Conservation (phyloP, 805 yeast genomes). For the Cyberlindnera maclurae region DNA sequence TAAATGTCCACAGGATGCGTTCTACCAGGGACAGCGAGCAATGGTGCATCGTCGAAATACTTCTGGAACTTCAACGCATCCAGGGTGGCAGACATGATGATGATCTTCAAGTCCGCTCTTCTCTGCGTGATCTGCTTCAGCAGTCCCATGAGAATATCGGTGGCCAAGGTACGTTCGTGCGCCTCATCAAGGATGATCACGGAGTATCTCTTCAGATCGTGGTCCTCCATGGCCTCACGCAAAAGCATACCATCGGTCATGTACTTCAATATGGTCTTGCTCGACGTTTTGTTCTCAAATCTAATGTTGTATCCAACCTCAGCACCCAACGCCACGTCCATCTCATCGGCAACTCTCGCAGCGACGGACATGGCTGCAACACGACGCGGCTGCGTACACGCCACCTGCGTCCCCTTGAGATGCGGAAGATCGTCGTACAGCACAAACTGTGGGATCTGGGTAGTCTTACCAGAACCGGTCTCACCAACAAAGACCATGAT, state of each 20-base stretch:
- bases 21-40: constrained; percentile 95
- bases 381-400: constrained; percentile 95
- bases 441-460: constrained; percentile 96
- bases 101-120: constrained; percentile 84
- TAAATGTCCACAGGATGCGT: constrained; percentile 96
- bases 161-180: constrained; percentile 93
- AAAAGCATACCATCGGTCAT: constrained; percentile 99
- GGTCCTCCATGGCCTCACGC: constrained; percentile 97
- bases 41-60: constrained; percentile 87
- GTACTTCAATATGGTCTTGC: constrained; percentile 79
- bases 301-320: constrained; percentile 95
- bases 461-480: constrained; percentile 98
- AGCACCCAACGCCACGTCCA: constrained; percentile 88
- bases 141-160: constrained; percentile 94
- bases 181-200: constrained; percentile 96
- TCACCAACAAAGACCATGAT: constrained; percentile 98
- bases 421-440: constrained; percentile 88
- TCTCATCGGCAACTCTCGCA: constrained; percentile 92
- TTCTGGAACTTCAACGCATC: constrained; percentile 94
- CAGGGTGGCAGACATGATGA: constrained; percentile 95
- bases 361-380: constrained; percentile 99
- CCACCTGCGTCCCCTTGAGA: constrained; percentile 73
- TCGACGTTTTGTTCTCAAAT: constrained; percentile 82
- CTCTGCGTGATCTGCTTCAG: constrained; percentile 73
- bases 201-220: constrained; percentile 67